A percentile compares a stretch with the other conserved stretches of the same genome.
Conservation (phyloP, 73 alveolate genomes). For the Durusdinium trenchii region DNA sequence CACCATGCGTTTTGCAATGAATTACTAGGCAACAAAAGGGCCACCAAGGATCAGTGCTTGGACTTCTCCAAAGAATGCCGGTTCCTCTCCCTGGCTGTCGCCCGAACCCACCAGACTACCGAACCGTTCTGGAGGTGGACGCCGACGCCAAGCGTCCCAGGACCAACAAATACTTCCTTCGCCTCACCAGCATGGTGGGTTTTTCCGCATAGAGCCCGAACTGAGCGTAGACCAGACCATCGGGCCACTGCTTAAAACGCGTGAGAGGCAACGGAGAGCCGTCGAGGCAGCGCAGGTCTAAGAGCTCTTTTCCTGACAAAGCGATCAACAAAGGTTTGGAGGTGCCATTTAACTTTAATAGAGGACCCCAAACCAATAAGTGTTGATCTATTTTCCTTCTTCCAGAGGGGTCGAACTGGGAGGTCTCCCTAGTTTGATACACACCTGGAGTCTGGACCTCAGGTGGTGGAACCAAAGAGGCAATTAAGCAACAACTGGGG, state of each 20-base stretch:
- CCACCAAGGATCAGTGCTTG: background rate
- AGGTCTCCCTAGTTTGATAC: too few relatives aligned
- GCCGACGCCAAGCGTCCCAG: too few relatives aligned
- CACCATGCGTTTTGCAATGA: background rate
- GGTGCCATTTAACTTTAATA: too few relatives aligned
- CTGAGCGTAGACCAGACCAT: background rate
- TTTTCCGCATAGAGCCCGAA: background rate
- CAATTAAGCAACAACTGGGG: too few relatives aligned
- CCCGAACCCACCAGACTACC: background rate
- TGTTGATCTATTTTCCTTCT: too few relatives aligned
- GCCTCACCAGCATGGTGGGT: slow-evolving; percentile 16
- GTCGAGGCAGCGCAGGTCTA: background rate
- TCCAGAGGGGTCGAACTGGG: too few relatives aligned
- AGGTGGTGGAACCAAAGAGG: too few relatives aligned
- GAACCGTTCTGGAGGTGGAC: too few relatives aligned
- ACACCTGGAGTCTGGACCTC: too few relatives aligned
- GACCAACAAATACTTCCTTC: background rate
- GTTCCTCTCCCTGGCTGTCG: background rate
- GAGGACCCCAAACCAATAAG: too few relatives aligned
- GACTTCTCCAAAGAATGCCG: background rate
- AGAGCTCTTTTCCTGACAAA: slow-evolving; percentile 18
- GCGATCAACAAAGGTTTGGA: too few relatives aligned
- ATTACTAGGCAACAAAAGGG: background rate
- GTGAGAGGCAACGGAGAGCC: background rate
- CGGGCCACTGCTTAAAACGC: background rate